phyloP scores from a whole-genome alignment of 257 asterid species.

The Vinca minor region DNA sequence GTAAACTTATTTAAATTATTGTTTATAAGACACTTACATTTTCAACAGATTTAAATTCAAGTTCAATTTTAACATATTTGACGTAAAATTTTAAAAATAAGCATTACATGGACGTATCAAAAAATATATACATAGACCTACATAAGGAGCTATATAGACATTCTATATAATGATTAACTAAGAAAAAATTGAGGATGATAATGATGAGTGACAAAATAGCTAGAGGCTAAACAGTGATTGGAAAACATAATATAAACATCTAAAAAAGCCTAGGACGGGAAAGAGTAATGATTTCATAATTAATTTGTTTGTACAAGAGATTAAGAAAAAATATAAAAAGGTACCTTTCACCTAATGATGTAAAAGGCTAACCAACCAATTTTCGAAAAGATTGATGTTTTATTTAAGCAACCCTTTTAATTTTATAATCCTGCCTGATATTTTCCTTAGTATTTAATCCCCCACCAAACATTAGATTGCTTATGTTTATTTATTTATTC shows the following conservation, averaged over 20 bases:
- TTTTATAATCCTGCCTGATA: too few relatives aligned
- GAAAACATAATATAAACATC: not conserved
- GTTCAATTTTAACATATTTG: too few relatives aligned
- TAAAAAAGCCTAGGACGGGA: slow-evolving; percentile 5
- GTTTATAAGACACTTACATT: too few relatives aligned
- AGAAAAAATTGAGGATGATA: not conserved
- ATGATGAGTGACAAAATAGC: not conserved
- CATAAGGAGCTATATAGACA: too few relatives aligned
- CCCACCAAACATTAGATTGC: slow-evolving; percentile 47
- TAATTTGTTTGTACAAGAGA: slow-evolving; percentile 24
- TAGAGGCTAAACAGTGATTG: not conserved
- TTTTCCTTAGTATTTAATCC: slow-evolving; percentile 56
- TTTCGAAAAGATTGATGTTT: slow-evolving; percentile 34
- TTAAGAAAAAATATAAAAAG: slow-evolving; percentile 31
- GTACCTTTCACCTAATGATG: slow-evolving; percentile 82
- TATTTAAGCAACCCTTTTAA: too few relatives aligned
- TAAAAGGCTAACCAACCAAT: slow-evolving; percentile 56
- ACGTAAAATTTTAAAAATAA: too few relatives aligned
- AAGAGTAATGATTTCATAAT: slow-evolving; percentile 27
- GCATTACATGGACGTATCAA: too few relatives aligned
- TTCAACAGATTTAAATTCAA: too few relatives aligned
- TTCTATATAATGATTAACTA: not conserved
- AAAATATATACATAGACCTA: too few relatives aligned
- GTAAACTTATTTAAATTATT: too few relatives aligned
- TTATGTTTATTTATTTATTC: slow-evolving; percentile 19